Evolutionary conservation across 2,329 filamentous ascomycete genomes (phyloP).

Genomic region (Zymoseptoria brevis): DNA sequence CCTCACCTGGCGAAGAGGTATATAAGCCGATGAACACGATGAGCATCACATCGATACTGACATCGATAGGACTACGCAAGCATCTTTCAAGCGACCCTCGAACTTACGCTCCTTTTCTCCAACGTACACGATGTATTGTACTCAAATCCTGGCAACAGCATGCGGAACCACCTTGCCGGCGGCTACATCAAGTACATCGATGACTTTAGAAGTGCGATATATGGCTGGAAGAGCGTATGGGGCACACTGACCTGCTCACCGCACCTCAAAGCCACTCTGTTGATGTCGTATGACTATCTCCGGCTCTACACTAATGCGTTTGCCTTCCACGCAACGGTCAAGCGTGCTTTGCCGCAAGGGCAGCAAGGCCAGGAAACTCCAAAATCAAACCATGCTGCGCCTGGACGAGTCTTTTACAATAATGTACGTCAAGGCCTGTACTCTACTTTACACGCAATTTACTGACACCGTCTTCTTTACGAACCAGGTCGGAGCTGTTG

Average conservation of each 20-base stretch:
- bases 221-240: conserved; percentile 65
- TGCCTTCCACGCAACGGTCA: conserved; percentile 63
- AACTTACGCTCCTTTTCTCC: conserved; percentile 63
- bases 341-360: conserved; percentile 34
- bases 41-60: neutral
- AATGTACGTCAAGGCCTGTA: conserved; percentile 22
- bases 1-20: conserved; percentile 54
- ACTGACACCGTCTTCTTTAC: neutral
- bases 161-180: conserved; percentile 61
- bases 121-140: conserved; percentile 69
- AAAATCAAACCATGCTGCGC: conserved; percentile 13
- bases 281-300: conserved; percentile 65
- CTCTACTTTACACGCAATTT: neutral
- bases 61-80: neutral
- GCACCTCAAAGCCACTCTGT: conserved; percentile 57
- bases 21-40: conserved; percentile 30
- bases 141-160: conserved; percentile 60
- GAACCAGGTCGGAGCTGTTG: conserved; percentile 35
- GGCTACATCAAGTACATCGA: conserved; percentile 70
- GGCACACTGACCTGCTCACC: conserved; percentile 58
- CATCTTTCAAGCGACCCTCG: conserved; percentile 59
- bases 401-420: conserved; percentile 37
- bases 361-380: conserved; percentile 17
- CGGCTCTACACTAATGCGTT: conserved; percentile 68
- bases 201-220: conserved; percentile 60